Evolutionary conservation across 345 rosid genomes (phyloP), one percentile per base, ranked within the genome.

Genomic region (Theobroma cacao): DNA sequence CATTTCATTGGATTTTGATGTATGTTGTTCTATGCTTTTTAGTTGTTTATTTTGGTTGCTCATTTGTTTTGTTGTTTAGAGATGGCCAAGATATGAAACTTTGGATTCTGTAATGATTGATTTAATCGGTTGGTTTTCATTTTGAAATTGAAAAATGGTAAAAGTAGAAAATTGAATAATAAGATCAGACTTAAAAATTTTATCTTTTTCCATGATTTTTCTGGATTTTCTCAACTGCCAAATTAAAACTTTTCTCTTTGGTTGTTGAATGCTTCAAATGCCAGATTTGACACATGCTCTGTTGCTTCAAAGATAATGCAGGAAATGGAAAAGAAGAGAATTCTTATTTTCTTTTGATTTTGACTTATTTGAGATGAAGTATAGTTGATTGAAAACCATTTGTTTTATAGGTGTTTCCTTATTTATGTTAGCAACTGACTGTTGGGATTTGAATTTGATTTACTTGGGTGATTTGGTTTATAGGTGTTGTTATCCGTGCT

Each of bases 401-500:
- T 22, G 22, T 45, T 52, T 33, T 22, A 17, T 61, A n/a, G 36
- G 47, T 45, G 31, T 14, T 5, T 41, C 64, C 31, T 40, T 3
- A 4, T 17, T 52, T 31, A 31, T 38, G 17, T 13, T 26, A 15
- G 69, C 43, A 34, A 38, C 52, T 30, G 40, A 52, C 14, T 30
- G 66, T 73, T 80, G 52, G 73, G 13, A 33, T 22, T 43, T 62
- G 68, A 52, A 30, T 52, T 69, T 72, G 12, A 56, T 24, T 78
- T 62, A 72, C 63, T 72, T 62, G 20, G 38, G 20, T 47, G 58
- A 59, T 24, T 31, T 79, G 69, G 48, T 43, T 4, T 72, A 47
- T 62, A 93, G 99, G 93, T 95, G 48, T 83, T 96, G 83, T 77
- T 96, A 84, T 87, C 98, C 10, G 97, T 82, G 47, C 80, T 92